Base-by-base conservation (phyloP, 192 early-diverging fungal genomes). In the Pilaira anomala region DNA sequence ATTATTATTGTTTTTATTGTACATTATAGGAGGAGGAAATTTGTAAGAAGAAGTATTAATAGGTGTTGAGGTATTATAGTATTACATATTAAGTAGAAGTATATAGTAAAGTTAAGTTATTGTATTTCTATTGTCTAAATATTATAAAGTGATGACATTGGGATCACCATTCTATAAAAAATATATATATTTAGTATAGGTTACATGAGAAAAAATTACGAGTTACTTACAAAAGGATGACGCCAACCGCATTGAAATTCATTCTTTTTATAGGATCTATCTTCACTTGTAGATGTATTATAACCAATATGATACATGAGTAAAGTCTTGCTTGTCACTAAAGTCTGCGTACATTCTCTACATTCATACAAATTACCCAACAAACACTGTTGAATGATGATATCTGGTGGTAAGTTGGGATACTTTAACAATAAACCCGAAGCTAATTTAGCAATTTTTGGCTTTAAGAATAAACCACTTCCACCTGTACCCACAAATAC, bases 161-260 rank as follows among this genome's bases (percentile, higher is more conserved):
- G 69, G 69, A 61, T 71, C 62, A 19, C 69, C 69, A 54, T 71
- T 71, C 69, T 71, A 59, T 12, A 55, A 30, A 12, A 33, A 26
- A 44, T 11, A 33, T n/a, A 14, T 9, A 51, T 41, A n/a, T 14
- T 12, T 12, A 25, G 7, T 36, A 7, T 18, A 12, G n/a, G 8
- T 24, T 0, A 8, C n/a, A 28, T 19, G 3, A 48, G 26, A 6
- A 18, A 11, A 18, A 14, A 33, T 3, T 24, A 44, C 19, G 13
- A 13, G 13, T 18, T 24, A 39, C 79, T 78, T 76, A 78, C 76
- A 62, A 82, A 82, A 33, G 75, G 76, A 18, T 82, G 75, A 48
- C 80, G 62, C 80, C 80, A 82, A 40, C 78, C 78, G 62, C 80
- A 82, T 52, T 82, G 80, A 57, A 75, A 82, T 50, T 82, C 72